Evolutionary conservation across 31 red algal species (phyloP).

Genomic region (Odonthalia washingtoniensis): DNA sequence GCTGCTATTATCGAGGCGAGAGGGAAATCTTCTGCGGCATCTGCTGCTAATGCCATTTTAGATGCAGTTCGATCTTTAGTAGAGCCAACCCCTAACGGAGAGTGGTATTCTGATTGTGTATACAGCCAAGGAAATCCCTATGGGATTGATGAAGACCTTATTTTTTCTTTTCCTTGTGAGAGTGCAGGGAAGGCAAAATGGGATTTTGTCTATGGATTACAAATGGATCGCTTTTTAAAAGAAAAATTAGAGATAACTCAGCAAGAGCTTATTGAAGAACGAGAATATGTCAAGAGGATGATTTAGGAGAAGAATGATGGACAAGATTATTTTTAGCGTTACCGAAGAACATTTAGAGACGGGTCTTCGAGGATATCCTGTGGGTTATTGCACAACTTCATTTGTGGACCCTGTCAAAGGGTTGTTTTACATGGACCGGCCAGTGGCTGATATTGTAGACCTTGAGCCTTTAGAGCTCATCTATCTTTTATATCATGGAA

Average conservation of each 20-base stretch:
- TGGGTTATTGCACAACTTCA: too few relatives aligned
- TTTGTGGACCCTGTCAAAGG: too few relatives aligned
- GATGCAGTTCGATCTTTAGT: slow-evolving; percentile 89
- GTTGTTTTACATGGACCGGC: too few relatives aligned
- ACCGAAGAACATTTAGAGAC: too few relatives aligned
- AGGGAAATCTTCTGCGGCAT: slow-evolving; percentile 84
- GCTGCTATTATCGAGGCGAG: slow-evolving; percentile 89
- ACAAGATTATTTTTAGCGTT: too few relatives aligned
- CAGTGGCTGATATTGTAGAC: too few relatives aligned
- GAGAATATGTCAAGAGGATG: slow-evolving; percentile 14
- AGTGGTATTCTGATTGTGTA: slow-evolving; percentile 80
- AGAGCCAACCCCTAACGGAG: slow-evolving; percentile 55
- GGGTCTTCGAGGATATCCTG: too few relatives aligned
- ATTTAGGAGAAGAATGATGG: not conserved
- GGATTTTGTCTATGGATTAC: slow-evolving; percentile 79
- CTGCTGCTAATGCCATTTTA: slow-evolving; percentile 88
- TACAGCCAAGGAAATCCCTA: slow-evolving; percentile 58
- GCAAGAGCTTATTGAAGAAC: slow-evolving; percentile 50
- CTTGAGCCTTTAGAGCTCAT: too few relatives aligned
- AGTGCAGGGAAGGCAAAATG: slow-evolving; percentile 50
- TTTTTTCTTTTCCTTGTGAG: not conserved
- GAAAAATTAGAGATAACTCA: slow-evolving; percentile 45
- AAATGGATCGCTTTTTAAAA: slow-evolving; percentile 74
- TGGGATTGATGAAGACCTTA: slow-evolving; percentile 45
- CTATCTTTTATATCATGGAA: too few relatives aligned